Base-by-base conservation (phyloP, 2,329 filamentous ascomycete species). In the Colletotrichum limetticola region DNA sequence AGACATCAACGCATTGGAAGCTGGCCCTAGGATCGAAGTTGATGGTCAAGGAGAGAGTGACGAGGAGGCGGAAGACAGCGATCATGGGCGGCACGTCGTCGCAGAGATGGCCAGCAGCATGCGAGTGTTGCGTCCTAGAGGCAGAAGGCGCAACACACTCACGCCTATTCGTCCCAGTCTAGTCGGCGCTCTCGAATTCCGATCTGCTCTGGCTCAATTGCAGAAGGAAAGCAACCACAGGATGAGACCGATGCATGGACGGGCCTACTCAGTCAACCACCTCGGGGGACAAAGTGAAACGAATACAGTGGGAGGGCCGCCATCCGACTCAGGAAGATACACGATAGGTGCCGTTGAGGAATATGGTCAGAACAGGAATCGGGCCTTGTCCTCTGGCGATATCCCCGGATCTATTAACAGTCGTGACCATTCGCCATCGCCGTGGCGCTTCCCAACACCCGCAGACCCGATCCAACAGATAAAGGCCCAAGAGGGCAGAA, bases 101-200 rank as follows among this genome's bases (percentile, higher is more conserved):
- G 95, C 95, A 24, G 95, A 98, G 81, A 90, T 99, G 79, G 92
- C 93, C 52, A 97, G 92, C 81, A 98, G 95, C 81, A 99, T 99
- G 97, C 93, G 96, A 69, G 88, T 98, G 32, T 91, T 91, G 76
- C 90, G 95, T 26, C 91, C 94, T 1, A 85, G 86, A 37, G 87
- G 90, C 59, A 88, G 88, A 57, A 89, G 91, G 75, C 91, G 93
- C 76, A 92, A 92, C 75, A 95, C 94, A 2, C 89, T 95, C 74
- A 96, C 92, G 7, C 93, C 95, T 0, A 98, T 99, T 74, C 90
- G 97, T 56, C 96, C 97, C 1, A 98, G 97, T 85, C 85, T 99
- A 59, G 93, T 99, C 4, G 97, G 97, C 56, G 97, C 94, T 9
- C 86, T 99, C 70, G 97, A 99, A 82, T 99, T 99, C 78, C 90